phyloP scores from a whole-genome alignment of 2,329 filamentous ascomycete species.

The Penicillium expansum region DNA sequence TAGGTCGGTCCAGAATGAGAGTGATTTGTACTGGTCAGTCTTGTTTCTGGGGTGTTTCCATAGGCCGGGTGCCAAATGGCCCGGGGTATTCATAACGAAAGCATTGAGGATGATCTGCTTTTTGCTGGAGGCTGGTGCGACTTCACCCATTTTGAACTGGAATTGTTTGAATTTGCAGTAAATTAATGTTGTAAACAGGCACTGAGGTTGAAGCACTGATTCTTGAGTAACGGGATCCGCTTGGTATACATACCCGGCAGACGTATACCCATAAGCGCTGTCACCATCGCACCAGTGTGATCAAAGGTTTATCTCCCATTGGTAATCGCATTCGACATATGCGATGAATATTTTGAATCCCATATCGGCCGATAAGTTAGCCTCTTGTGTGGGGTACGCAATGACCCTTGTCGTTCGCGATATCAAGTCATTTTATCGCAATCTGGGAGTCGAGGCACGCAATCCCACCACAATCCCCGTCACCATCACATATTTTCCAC shows the following conservation, averaged over 20 bases:
- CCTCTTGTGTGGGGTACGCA: background rate
- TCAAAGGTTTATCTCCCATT: background rate
- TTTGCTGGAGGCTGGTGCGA: background rate
- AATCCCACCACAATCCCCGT: slow-evolving; percentile 3
- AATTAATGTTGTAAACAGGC: background rate
- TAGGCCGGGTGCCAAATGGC: slow-evolving; percentile 41
- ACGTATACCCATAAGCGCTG: background rate
- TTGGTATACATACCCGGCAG: background rate
- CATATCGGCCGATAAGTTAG: slow-evolving; percentile 6
- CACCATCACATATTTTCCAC: background rate
- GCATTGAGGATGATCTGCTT: slow-evolving; percentile 44
- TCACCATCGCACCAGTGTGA: background rate
- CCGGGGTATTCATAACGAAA: slow-evolving; percentile 44
- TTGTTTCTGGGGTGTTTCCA: slow-evolving; percentile 32
- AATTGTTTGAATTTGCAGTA: background rate
- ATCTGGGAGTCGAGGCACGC: slow-evolving; percentile 9
- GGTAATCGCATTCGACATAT: background rate
- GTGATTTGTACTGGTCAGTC: slow-evolving; percentile 30
- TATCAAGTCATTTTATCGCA: slow-evolving; percentile 3
- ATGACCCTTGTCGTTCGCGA: background rate
- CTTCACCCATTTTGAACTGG: background rate
- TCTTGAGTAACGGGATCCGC: too few relatives aligned
- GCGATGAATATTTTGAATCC: background rate
- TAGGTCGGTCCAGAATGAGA: slow-evolving; percentile 47
- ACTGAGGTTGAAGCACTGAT: background rate